Evolutionary conservation across 2,329 filamentous ascomycete genomes (phyloP).

Genomic region (Rhynchosporium graminicola): DNA sequence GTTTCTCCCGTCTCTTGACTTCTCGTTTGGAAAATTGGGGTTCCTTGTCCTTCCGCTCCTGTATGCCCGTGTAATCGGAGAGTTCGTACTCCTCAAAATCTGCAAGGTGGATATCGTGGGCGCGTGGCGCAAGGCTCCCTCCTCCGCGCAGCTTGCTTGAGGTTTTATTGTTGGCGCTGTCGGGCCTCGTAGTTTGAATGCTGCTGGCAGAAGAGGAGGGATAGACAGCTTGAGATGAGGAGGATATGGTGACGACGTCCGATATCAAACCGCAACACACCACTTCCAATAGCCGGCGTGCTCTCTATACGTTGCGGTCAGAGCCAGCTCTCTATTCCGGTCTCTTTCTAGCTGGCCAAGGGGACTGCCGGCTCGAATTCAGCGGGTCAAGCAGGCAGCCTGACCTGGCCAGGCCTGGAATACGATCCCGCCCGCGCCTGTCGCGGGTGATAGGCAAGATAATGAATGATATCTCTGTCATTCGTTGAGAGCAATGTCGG

Average conservation of each 20-base stretch:
- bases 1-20: constrained; percentile 61
- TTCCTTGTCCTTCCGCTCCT: constrained; percentile 20
- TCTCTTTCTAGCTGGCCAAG: neutral
- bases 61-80: constrained; percentile 33
- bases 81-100: constrained; percentile 39
- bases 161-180: constrained; percentile 20
- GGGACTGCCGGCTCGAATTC: neutral
- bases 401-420: neutral
- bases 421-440: neutral
- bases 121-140: constrained; percentile 25
- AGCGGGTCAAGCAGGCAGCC: neutral
- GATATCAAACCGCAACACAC: neutral
- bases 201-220: constrained; percentile 32
- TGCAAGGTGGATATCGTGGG: constrained; percentile 15
- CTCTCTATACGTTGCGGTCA: neutral
- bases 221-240: constrained; percentile 20
- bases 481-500: neutral
- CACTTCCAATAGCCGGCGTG: constrained; percentile 7
- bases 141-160: constrained; percentile 33
- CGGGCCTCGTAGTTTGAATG: constrained; percentile 9
- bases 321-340: neutral
- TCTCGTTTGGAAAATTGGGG: constrained; percentile 22
- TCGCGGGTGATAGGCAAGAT: neutral
- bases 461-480: neutral
- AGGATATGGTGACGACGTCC: constrained; percentile 32